These are phyloP conservation scores for Hyaloscypha variabilis DNA, from an alignment of 495 filamentous ascomycete species.

Conservation along the genomic window DNA sequence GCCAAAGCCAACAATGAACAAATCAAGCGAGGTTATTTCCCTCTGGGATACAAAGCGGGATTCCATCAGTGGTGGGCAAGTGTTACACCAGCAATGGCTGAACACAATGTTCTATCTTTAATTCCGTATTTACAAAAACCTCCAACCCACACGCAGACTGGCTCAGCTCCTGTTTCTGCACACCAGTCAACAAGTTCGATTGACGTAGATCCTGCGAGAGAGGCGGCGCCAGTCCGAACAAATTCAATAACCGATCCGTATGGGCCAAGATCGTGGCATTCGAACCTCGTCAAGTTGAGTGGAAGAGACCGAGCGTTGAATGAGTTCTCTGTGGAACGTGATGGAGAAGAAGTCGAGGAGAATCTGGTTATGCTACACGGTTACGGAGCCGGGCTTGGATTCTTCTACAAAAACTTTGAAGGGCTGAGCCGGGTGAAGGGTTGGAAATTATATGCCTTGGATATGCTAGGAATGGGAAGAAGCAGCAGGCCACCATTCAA, in stretches of 20 bases:
- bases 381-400: constrained; percentile 92
- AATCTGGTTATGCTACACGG: constrained; percentile 98
- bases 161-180: constrained; percentile 48
- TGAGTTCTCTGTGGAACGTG: constrained; percentile 87
- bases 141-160: constrained; percentile 71
- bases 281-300: constrained; percentile 78
- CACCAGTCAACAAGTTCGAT: constrained; percentile 37
- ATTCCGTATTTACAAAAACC: constrained; percentile 82
- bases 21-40: constrained; percentile 59
- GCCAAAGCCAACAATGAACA: constrained; percentile 39
- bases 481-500: constrained; percentile 82
- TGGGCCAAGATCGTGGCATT: constrained; percentile 84
- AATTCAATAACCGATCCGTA: constrained; percentile 69
- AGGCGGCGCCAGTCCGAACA: constrained; percentile 22
- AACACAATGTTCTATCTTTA: constrained; percentile 86
- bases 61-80: constrained; percentile 94
- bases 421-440: constrained; percentile 72
- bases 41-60: constrained; percentile 88
- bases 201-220: constrained; percentile 35
- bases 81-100: constrained; percentile 78
- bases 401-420: constrained; percentile 98
- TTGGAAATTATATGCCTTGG: constrained; percentile 90
- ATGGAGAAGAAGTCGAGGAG: constrained; percentile 70
- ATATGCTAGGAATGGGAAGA: constrained; percentile 93
- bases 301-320: constrained; percentile 89